Evolutionary conservation across 2,329 filamentous ascomycete genomes (phyloP), one percentile per base, ranked within the genome.

Genomic region (Xylariaceae sp.): DNA sequence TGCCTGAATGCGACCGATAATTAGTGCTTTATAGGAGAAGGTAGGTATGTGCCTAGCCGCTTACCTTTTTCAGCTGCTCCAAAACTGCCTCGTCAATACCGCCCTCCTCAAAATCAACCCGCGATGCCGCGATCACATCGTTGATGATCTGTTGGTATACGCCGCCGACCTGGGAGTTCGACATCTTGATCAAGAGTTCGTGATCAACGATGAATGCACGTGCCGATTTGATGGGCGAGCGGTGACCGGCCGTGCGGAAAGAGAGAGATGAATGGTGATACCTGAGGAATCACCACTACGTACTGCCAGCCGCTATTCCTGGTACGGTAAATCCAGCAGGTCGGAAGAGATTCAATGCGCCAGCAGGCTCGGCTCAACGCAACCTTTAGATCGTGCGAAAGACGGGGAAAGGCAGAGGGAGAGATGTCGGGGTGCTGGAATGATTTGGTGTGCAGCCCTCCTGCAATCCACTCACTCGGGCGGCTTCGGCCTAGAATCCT

Each of bases 31-130:
- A 18, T n/a, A 16, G 36, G 21, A 45, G 16, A 42, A 41, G 39
- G 47, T 37, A 41, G 40, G 22, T 19, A 30, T 32, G 29, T 29
- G 50, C 41, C 29, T 21, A 2, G 37, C 46, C 53, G 54, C 88
- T 81, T 78, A 97, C 92, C 84, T 86, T 81, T 73, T 86, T 86
- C 78, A 99, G 78, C 71, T 96, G 89, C 63, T 92, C 84, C 66
- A 99, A 76, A 48, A 92, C 92, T 64, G 83, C 78, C 71, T 92
- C 87, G 65, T 95, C 90, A 61, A 97, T 87, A 65, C 94, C 94
- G 64, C 87, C 90, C 75, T 99, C 94, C 72, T 99, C 94, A 70
- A 99, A 97, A 74, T 97, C 94, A 68, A 92, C 88, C 68, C 89
- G 83, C 67, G 92, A 96, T 63, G 88, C 87, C 65, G 92, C 87